Evolutionary conservation across 176 grass and related monocot genomes (phyloP).

Genomic region (Phyllostachys edulis): DNA sequence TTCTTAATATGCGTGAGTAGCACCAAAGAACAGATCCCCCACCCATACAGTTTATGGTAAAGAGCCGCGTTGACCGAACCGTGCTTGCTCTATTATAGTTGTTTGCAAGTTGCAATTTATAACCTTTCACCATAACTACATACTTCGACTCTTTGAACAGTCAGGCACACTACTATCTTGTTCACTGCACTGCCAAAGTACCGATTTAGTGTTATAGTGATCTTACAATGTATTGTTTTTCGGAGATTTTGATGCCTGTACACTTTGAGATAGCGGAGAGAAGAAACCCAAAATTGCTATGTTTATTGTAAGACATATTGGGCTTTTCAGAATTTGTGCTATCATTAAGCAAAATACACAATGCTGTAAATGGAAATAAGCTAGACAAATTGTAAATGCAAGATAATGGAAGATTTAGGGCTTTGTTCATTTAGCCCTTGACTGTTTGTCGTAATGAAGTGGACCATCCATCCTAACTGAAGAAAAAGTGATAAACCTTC

Average conservation of each 20-base stretch:
- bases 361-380: background rate
- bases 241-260: too few species aligned
- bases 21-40: background rate
- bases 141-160: background rate
- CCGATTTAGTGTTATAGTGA: too few species aligned
- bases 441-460: background rate
- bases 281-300: background rate
- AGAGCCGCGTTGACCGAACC: background rate
- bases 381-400: background rate
- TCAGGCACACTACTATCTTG: background rate
- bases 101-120: background rate
- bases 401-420: background rate
- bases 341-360: background rate
- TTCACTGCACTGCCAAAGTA: background rate
- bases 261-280: background rate
- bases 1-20: background rate
- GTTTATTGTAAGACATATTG: background rate
- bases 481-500: too few species aligned
- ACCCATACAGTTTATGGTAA: background rate
- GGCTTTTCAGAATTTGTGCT: background rate
- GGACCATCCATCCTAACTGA: too few species aligned
- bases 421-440: background rate
- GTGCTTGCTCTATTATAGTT: background rate
- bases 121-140: background rate
- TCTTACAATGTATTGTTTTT: too few species aligned